Percentiles rank a stretch among this genome's conserved stretches.
phyloP scores from a whole-genome alignment of 192 early-diverging fungal species.

The Coemansia sp. region DNA sequence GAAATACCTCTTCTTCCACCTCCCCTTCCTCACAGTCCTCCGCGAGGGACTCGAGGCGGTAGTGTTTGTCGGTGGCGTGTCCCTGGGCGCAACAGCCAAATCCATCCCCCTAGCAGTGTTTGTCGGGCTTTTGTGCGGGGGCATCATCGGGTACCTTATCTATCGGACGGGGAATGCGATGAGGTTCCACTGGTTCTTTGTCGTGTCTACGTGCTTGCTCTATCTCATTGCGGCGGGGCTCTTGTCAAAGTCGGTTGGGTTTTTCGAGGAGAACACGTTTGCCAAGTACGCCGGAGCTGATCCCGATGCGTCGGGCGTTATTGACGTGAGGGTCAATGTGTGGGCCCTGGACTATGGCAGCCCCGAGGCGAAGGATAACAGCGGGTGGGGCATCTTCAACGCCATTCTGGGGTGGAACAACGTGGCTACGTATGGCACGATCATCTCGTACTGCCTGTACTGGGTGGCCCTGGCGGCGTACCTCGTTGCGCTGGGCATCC shows the following conservation, averaged over 20 bases:
- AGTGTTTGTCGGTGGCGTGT: conserved; percentile 84
- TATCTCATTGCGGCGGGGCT: conserved; percentile 83
- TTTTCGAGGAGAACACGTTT: conserved; percentile 68
- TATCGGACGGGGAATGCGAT: conserved; percentile 70
- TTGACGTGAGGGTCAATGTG: conserved; percentile 60
- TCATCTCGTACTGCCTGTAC: conserved; percentile 76
- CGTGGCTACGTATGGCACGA: conserved; percentile 68
- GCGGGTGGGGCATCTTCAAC: conserved; percentile 71
- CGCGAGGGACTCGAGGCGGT: conserved; percentile 90
- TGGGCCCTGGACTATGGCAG: conserved; percentile 68
- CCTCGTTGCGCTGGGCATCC: conserved; percentile 45
- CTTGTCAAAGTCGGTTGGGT: conserved; percentile 63
- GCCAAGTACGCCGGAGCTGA: conserved; percentile 65
- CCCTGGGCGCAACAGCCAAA: conserved; percentile 59
- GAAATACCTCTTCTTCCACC: conserved; percentile 72
- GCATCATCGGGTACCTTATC: conserved; percentile 68
- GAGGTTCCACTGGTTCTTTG: conserved; percentile 77
- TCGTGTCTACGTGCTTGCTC: conserved; percentile 65
- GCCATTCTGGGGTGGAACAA: conserved; percentile 77
- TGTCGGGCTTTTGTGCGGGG: conserved; percentile 66
- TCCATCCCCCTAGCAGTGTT: conserved; percentile 81
- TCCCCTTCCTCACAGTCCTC: conserved; percentile 82
- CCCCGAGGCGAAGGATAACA: conserved; percentile 50
- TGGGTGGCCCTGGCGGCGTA: conserved; percentile 63
- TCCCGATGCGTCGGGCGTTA: conserved; percentile 56